phyloP scores from a whole-genome alignment of 192 early-diverging fungal species.

The Rhizophagus prolifer region DNA sequence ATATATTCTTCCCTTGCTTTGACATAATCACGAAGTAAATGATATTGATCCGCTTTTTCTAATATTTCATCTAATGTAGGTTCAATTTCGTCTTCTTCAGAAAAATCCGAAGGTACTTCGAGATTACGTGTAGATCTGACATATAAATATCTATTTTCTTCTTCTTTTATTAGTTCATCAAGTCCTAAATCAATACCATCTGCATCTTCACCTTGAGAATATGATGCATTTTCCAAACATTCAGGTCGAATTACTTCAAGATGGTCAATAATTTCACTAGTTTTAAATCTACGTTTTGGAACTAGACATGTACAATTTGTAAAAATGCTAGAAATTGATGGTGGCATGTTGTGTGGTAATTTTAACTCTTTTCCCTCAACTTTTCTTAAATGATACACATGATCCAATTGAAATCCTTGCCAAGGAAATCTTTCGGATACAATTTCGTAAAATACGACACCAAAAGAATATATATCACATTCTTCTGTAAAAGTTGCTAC shows the following conservation, averaged over 20 bases:
- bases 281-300: constrained; percentile 12
- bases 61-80: constrained; percentile 22
- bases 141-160: neutral
- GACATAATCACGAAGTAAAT: neutral
- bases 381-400: constrained; percentile 14
- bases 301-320: neutral
- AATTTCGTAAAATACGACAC: constrained; percentile 32
- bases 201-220: neutral
- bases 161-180: neutral
- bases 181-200: neutral
- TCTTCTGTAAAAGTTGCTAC: constrained; percentile 22
- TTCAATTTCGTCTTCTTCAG: constrained; percentile 15
- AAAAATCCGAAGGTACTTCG: neutral
- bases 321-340: constrained; percentile 12
- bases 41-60: neutral
- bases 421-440: constrained; percentile 20
- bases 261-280: constrained; percentile 22
- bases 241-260: constrained; percentile 23
- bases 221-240: neutral
- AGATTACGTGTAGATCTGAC: neutral
- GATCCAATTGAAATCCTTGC: constrained; percentile 8
- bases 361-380: constrained; percentile 8
- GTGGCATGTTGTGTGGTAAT: neutral
- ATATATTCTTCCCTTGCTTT: neutral
- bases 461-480: constrained; percentile 30